phyloP scores from a whole-genome alignment of 2,329 filamentous ascomycete genomes.

The Orbilia ellipsospora region DNA sequence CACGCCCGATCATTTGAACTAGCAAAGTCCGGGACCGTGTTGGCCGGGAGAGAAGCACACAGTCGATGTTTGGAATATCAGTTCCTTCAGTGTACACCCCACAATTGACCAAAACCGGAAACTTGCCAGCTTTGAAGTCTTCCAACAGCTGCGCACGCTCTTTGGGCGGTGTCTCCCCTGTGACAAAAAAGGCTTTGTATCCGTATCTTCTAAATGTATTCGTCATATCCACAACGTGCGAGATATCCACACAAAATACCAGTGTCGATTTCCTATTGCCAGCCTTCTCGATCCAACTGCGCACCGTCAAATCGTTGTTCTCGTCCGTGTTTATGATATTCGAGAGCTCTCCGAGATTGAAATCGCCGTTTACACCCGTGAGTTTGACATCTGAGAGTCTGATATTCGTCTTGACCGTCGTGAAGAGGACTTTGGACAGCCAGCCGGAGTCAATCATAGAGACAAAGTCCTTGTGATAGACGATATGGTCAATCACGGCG shows the following conservation, averaged over 20 bases:
- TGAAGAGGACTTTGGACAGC: slow-evolving; percentile 89
- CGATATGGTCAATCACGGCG: slow-evolving; percentile 59
- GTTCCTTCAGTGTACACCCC: slow-evolving; percentile 97
- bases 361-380: slow-evolving; percentile 77
- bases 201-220: slow-evolving; percentile 79
- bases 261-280: slow-evolving; percentile 81
- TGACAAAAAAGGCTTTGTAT: slow-evolving; percentile 87
- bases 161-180: slow-evolving; percentile 78
- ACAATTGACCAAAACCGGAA: slow-evolving; percentile 90
- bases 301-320: slow-evolving; percentile 85
- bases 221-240: slow-evolving; percentile 81
- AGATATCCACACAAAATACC: slow-evolving; percentile 92
- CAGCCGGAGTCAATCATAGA: slow-evolving; percentile 76
- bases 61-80: slow-evolving; percentile 97
- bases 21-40: slow-evolving; percentile 93
- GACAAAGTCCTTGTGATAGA: slow-evolving; percentile 69
- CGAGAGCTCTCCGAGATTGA: slow-evolving; percentile 80
- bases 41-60: slow-evolving; percentile 84
- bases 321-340: slow-evolving; percentile 81
- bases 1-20: slow-evolving; percentile 96
- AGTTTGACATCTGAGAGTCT: slow-evolving; percentile 78
- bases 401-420: slow-evolving; percentile 84
- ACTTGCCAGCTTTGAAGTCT: slow-evolving; percentile 79
- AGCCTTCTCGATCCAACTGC: slow-evolving; percentile 82
- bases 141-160: slow-evolving; percentile 77